phyloP scores from a whole-genome alignment of 1,284 basidiomycete genomes.

The Microbotryum intermedium region DNA sequence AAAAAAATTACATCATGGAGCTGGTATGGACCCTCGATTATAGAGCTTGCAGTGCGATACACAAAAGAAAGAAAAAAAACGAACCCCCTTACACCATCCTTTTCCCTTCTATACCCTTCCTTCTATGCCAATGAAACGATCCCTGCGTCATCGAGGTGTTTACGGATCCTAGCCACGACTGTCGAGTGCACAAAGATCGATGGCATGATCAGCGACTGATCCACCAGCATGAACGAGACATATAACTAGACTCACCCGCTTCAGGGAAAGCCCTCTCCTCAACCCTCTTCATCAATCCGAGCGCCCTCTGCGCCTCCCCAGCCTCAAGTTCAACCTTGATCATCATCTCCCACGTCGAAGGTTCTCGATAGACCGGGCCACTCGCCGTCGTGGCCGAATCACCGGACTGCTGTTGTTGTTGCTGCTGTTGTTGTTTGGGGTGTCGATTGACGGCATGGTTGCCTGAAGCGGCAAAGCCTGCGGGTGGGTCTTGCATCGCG shows the following conservation, averaged over 20 bases:
- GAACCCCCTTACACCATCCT: neutral
- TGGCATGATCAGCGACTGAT: neutral
- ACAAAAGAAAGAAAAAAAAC: neutral
- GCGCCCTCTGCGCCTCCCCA: conserved; percentile 62
- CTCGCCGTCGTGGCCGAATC: conserved; percentile 45
- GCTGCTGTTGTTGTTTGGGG: conserved; percentile 45
- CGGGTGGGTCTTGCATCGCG: conserved; percentile 70
- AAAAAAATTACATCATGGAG: neutral
- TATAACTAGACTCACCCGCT: conserved; percentile 23
- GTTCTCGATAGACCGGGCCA: conserved; percentile 78
- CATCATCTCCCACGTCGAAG: conserved; percentile 61
- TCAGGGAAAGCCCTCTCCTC: conserved; percentile 52
- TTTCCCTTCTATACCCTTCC: neutral
- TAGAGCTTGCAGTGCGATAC: neutral
- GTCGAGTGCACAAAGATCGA: neutral
- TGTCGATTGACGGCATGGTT: conserved; percentile 57
- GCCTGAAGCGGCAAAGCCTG: conserved; percentile 77
- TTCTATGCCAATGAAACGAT: neutral
- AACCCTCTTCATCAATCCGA: conserved; percentile 64
- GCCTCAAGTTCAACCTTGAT: conserved; percentile 78
- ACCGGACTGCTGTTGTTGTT: conserved; percentile 38
- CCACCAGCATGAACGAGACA: neutral
- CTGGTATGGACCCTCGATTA: neutral
- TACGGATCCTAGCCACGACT: conserved; percentile 18
- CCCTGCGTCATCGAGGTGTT: conserved; percentile 17